These are phyloP conservation scores for Thelonectria olida DNA, from an alignment of 2,329 filamentous ascomycete genomes.

Conservation along the genomic window DNA sequence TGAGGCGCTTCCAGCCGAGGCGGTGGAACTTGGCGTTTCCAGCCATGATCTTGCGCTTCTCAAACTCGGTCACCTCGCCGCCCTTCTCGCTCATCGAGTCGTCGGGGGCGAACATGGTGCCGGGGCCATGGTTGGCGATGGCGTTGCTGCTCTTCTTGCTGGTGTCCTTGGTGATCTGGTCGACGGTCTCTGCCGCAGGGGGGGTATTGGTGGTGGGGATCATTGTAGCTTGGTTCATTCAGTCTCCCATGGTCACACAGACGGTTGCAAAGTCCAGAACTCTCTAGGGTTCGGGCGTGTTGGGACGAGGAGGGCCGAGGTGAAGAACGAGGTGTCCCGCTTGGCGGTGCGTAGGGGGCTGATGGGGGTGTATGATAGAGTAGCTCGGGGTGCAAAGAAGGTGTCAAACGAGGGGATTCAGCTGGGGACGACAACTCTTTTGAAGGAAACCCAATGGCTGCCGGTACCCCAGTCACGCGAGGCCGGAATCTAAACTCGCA, in stretches of 20 bases:
- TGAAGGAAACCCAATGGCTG: constrained; percentile 1
- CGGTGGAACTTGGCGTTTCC: constrained; percentile 31
- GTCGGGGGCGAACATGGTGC: constrained; percentile 2
- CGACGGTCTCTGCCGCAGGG: constrained; percentile 16
- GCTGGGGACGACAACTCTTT: constrained; percentile 4
- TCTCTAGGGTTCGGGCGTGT: constrained; percentile 3
- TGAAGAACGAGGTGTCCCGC: neutral
- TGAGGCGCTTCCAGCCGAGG: constrained; percentile 31
- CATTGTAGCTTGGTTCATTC: constrained; percentile 16
- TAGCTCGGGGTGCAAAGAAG: neutral
- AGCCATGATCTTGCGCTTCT: constrained; percentile 28
- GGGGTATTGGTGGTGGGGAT: constrained; percentile 19
- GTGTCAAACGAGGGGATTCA: neutral
- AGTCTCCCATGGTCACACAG: constrained; percentile 26
- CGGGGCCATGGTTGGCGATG: neutral
- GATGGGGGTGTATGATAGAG: neutral
- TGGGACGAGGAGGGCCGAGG: neutral
- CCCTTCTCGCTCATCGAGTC: constrained; percentile 24
- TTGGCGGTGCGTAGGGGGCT: neutral
- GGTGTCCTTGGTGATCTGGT: constrained; percentile 4
- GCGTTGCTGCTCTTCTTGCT: neutral
- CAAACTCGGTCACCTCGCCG: constrained; percentile 29
- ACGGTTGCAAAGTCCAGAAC: constrained; percentile 14
- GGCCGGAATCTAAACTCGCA: constrained; percentile 4
- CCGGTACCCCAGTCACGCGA: constrained; percentile 1